phyloP scores from a whole-genome alignment of 2,329 filamentous ascomycete genomes.

The Massarina eburnea region DNA sequence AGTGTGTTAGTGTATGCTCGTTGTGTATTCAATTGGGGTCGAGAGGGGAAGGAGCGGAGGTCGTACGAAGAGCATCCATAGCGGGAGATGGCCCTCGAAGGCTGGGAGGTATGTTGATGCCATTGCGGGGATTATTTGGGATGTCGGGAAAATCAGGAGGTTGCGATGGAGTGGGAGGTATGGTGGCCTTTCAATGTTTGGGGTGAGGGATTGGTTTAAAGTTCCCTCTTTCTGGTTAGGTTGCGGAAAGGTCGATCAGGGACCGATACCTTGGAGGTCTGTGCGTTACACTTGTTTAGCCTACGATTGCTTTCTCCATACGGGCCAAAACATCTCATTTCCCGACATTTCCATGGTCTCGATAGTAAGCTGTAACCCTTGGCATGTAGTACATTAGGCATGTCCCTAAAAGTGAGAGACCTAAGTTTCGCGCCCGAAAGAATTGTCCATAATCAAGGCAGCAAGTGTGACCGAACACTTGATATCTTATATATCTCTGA shows the following conservation, averaged over 20 bases:
- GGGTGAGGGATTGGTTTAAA: background rate
- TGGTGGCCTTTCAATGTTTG: no score
- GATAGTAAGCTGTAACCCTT: no score
- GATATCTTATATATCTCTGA: no score
- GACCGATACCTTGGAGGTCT: background rate
- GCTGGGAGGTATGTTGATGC: slow-evolving; percentile 45
- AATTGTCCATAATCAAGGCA: no score
- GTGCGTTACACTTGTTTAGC: background rate
- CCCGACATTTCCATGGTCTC: no score
- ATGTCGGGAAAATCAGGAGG: background rate
- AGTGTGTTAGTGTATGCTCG: slow-evolving; percentile 3
- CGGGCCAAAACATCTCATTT: no score
- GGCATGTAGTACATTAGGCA: no score
- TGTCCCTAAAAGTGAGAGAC: no score
- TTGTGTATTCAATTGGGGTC: background rate
- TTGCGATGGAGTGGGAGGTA: background rate
- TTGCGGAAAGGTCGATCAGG: background rate
- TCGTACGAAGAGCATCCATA: slow-evolving; percentile 66
- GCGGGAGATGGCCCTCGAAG: slow-evolving; percentile 57
- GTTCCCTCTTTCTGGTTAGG: background rate
- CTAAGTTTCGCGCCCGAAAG: no score
- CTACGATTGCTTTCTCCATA: no score
- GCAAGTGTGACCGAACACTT: no score
- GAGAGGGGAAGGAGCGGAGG: slow-evolving; percentile 1
- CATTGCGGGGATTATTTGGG: slow-evolving; percentile 23